Conservation (phyloP, 179 eudicot genomes). For the Spinacia oleracea region DNA sequence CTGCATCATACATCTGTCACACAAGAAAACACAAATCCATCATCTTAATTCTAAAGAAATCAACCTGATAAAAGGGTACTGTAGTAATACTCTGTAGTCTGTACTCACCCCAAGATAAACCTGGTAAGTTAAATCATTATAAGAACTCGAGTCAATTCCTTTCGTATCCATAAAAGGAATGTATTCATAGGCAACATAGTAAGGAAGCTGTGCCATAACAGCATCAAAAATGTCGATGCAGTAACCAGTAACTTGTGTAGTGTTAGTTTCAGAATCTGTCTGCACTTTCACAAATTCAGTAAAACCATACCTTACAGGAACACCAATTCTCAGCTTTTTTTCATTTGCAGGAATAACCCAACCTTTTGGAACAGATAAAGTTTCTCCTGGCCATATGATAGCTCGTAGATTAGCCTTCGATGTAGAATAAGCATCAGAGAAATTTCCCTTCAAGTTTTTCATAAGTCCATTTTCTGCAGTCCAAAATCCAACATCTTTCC, state of each 20-base stretch:
- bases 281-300: constrained; percentile 40
- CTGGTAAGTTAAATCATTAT: constrained; percentile 34
- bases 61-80: not conserved
- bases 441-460: not conserved
- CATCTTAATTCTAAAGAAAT: not conserved
- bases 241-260: constrained; percentile 33
- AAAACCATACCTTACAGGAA: constrained; percentile 43
- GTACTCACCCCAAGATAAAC: constrained; percentile 38
- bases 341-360: constrained; percentile 34
- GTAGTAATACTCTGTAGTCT: no score
- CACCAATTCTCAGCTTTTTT: constrained; percentile 40
- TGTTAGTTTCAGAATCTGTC: constrained; percentile 24
- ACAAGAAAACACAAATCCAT: not conserved
- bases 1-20: constrained; percentile 35
- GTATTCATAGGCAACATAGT: constrained; percentile 45
- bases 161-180: constrained; percentile 31
- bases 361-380: constrained; percentile 33
- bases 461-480: constrained; percentile 33
- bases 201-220: constrained; percentile 42
- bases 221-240: constrained; percentile 52
- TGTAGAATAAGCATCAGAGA: constrained; percentile 10
- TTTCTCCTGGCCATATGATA: constrained; percentile 60
- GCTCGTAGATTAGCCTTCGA: constrained; percentile 32
- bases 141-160: constrained; percentile 19
- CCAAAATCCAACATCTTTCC: constrained; percentile 47